phyloP scores from a whole-genome alignment of 129 eudicot species.

The Escallonia rubra region DNA sequence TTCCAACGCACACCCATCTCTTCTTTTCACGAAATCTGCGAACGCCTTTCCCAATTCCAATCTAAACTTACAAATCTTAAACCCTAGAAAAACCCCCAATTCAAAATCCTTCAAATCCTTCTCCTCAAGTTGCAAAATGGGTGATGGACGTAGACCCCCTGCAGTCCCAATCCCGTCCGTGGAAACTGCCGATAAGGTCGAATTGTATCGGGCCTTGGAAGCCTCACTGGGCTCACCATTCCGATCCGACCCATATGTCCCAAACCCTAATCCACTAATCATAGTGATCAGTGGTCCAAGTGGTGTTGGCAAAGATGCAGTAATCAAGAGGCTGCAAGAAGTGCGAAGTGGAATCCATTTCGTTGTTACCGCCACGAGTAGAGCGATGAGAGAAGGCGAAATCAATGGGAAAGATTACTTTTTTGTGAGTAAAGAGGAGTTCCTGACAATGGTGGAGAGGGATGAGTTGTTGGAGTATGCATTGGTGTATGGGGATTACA shows the following conservation, averaged over 20 bases:
- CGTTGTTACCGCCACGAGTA: conserved; percentile 86
- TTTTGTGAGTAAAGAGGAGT: conserved; percentile 66
- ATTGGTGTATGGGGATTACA: conserved; percentile 57
- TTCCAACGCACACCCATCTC: conserved; percentile 23
- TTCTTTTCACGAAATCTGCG: conserved; percentile 14
- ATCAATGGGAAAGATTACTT: conserved; percentile 79
- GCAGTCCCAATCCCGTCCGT: conserved; percentile 55
- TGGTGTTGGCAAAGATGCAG: conserved; percentile 95
- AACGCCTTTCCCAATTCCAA: conserved; percentile 29
- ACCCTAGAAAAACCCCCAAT: conserved; percentile 11
- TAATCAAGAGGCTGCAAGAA: conserved; percentile 68
- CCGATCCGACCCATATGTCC: conserved; percentile 47
- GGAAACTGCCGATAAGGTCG: conserved; percentile 45
- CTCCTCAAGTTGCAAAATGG: conserved; percentile 35
- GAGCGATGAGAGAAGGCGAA: conserved; percentile 67
- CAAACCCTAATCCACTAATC: conserved; percentile 62
- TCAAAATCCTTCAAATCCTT: conserved; percentile 5
- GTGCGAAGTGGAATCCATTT: conserved; percentile 59
- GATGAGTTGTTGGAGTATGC: conserved; percentile 75
- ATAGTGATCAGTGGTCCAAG: conserved; percentile 91
- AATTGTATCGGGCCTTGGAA: conserved; percentile 69
- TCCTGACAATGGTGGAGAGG: conserved; percentile 55
- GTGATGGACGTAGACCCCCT: conserved; percentile 31
- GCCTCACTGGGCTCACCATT: conserved; percentile 66
- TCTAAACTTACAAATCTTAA: conserved; percentile 17